These are phyloP conservation scores for Candida awuae DNA, from an alignment of 805 yeast genomes.

Conservation along the genomic window DNA sequence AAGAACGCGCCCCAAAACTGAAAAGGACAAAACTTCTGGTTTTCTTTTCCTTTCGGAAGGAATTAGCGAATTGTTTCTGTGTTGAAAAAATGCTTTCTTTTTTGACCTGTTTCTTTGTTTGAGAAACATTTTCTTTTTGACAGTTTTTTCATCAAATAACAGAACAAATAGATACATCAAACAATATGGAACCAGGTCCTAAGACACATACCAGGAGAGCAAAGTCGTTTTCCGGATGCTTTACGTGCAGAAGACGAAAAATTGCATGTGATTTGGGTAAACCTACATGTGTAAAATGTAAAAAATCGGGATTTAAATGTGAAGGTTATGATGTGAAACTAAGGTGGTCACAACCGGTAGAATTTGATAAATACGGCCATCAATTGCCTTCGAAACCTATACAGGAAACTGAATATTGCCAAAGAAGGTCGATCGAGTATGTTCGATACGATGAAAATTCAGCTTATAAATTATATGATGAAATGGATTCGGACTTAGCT, in stretches of 20 bases:
- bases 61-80: not conserved
- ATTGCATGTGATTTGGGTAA: slow-evolving; percentile 69
- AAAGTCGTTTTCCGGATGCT: slow-evolving; percentile 83
- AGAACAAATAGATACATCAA: not conserved
- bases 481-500: slow-evolving; percentile 66
- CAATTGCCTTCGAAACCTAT: slow-evolving; percentile 28
- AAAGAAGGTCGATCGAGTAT: slow-evolving; percentile 64
- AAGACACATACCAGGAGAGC: too few species aligned
- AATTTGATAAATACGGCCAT: slow-evolving; percentile 40
- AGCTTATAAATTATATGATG: slow-evolving; percentile 65
- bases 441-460: slow-evolving; percentile 58
- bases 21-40: too few species aligned
- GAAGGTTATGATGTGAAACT: slow-evolving; percentile 79
- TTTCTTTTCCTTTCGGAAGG: not conserved
- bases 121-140: not conserved
- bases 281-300: slow-evolving; percentile 69
- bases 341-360: slow-evolving; percentile 62
- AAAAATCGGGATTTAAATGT: slow-evolving; percentile 57
- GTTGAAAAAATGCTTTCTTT: too few species aligned
- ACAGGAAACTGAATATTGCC: slow-evolving; percentile 45
- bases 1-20: too few species aligned
- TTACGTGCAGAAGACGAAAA: slow-evolving; percentile 75
- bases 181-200: slow-evolving; percentile 1
- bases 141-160: too few species aligned
- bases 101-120: not conserved